Evolutionary conservation across 345 rosid genomes (phyloP).

Genomic region (Clarkia xantiana): DNA sequence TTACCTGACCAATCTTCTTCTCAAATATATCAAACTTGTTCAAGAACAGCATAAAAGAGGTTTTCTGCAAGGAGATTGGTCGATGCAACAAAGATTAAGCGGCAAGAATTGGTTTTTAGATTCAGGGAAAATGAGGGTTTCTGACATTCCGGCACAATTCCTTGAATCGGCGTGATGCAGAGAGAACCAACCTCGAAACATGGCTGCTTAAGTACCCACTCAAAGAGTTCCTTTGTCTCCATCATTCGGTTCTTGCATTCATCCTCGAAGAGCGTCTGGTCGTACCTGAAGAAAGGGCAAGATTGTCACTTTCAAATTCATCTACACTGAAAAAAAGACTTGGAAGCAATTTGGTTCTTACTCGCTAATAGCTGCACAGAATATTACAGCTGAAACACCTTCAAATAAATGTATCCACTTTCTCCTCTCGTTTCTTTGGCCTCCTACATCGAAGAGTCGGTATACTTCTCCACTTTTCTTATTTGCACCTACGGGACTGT

Average conservation of each 20-base stretch:
- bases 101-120: background rate
- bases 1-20: conserved; percentile 82
- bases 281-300: conserved; percentile 41
- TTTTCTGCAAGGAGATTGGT: conserved; percentile 50
- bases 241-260: conserved; percentile 84
- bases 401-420: conserved; percentile 99
- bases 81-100: background rate
- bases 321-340: too few relatives aligned
- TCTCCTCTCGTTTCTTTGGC: conserved; percentile 97
- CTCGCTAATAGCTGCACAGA: conserved; percentile 99
- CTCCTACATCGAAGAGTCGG: conserved; percentile 95
- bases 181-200: conserved; percentile 68
- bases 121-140: background rate
- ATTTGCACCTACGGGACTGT: conserved; percentile 92
- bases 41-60: conserved; percentile 90
- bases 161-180: conserved; percentile 2
- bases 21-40: conserved; percentile 97
- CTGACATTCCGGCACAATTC: too few relatives aligned
- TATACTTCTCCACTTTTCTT: conserved; percentile 98
- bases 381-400: conserved; percentile 95
- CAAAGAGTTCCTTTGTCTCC: conserved; percentile 86
- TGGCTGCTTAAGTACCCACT: conserved; percentile 96
- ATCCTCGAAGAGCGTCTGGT: conserved; percentile 86
- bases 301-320: background rate
- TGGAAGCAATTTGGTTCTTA: conserved; percentile 26